Conservation (phyloP, 169 alveolate species). For the Perkinsus marinus region DNA sequence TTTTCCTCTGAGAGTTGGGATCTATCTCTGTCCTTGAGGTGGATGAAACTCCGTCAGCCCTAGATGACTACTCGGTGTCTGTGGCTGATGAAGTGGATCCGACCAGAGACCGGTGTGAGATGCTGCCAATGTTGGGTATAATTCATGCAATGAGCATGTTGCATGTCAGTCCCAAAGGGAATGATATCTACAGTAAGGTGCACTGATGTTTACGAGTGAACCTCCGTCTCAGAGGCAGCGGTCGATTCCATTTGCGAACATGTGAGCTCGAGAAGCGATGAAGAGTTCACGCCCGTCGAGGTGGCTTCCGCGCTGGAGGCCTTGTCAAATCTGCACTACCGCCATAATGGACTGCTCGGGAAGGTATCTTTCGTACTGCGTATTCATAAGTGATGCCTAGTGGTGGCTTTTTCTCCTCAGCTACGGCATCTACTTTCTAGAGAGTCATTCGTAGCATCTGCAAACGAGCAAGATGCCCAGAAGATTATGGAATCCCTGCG, state of each 20-base stretch:
- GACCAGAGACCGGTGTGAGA: not conserved
- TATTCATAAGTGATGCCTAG: not conserved
- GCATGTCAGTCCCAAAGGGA: not conserved
- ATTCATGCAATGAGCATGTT: not conserved
- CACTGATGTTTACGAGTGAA: not conserved
- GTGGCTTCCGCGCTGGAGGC: not conserved
- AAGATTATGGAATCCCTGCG: not conserved
- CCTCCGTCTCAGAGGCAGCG: not conserved
- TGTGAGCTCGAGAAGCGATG: not conserved
- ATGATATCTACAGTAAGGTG: not conserved
- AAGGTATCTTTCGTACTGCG: not conserved
- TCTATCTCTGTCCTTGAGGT: not conserved
- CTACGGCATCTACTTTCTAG: not conserved
- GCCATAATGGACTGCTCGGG: not conserved
- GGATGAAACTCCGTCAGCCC: not conserved
- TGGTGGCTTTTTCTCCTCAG: not conserved
- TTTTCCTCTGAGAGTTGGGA: not conserved
- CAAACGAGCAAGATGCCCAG: not conserved
- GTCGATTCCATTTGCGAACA: not conserved
- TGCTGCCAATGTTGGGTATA: not conserved
- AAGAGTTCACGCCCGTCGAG: not conserved
- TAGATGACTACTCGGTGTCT: not conserved
- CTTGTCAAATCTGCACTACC: not conserved
- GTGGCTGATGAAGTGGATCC: not conserved
- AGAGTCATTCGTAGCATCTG: not conserved